Conservation (phyloP, 306 rosid species). For the Comarum palustre region DNA sequence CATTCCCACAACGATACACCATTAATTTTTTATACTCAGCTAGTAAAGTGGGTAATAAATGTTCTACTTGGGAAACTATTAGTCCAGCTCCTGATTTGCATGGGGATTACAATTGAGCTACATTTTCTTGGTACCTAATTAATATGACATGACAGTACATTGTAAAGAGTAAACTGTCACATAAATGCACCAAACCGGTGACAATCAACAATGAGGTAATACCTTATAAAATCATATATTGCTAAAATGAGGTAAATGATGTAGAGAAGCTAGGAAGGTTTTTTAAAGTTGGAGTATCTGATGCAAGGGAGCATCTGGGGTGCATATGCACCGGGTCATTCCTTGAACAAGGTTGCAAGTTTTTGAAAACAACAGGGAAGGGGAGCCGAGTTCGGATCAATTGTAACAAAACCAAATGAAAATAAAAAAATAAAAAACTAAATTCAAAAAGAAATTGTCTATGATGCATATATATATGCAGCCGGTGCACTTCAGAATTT, state of each 20-base stretch:
- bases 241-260: not conserved
- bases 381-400: too few relatives aligned
- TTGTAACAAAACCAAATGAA: too few relatives aligned
- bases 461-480: too few relatives aligned
- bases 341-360: too few relatives aligned
- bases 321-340: too few relatives aligned
- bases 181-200: not conserved
- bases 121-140: not conserved
- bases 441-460: too few relatives aligned
- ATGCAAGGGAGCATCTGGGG: too few relatives aligned
- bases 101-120: not conserved
- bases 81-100: not conserved
- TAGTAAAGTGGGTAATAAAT: not conserved
- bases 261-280: slow-evolving; percentile 27
- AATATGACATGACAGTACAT: not conserved
- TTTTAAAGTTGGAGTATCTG: slow-evolving; percentile 32
- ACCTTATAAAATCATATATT: not conserved
- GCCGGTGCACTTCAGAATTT: too few relatives aligned
- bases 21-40: not conserved
- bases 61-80: not conserved
- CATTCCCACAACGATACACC: not conserved
- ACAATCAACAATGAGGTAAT: not conserved
- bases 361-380: too few relatives aligned
- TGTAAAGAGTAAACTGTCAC: not conserved
- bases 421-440: too few relatives aligned